Conservation (phyloP, 805 yeast species). For the Metschnikowia matae region DNA sequence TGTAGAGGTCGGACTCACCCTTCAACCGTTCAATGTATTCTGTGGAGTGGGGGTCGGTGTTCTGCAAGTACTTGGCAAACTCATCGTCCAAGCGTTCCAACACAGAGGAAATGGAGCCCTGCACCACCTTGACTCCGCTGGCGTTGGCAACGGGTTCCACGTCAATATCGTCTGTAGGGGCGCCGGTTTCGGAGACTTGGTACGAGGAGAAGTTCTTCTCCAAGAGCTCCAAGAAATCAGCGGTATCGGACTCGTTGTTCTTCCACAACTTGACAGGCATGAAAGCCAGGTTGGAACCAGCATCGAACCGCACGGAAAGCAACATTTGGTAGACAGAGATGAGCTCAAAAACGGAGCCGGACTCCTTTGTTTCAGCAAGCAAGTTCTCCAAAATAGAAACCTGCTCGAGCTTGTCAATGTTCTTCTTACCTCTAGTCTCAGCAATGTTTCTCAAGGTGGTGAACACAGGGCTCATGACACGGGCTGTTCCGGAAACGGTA, state of each 20-base stretch:
- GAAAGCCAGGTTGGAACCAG: slow-evolving; percentile 58
- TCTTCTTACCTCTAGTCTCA: slow-evolving; percentile 94
- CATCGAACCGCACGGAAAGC: slow-evolving; percentile 85
- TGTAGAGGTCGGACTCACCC: slow-evolving; percentile 78
- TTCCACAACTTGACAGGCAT: slow-evolving; percentile 85
- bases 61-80: slow-evolving; percentile 79
- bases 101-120: slow-evolving; percentile 81
- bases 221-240: slow-evolving; percentile 59
- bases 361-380: slow-evolving; percentile 28
- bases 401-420: slow-evolving; percentile 80
- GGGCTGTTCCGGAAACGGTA: slow-evolving; percentile 36
- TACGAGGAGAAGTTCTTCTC: slow-evolving; percentile 56
- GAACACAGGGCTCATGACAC: slow-evolving; percentile 51
- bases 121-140: slow-evolving; percentile 64
- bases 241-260: slow-evolving; percentile 58
- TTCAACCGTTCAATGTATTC: slow-evolving; percentile 88
- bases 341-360: slow-evolving; percentile 59
- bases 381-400: slow-evolving; percentile 65
- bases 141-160: slow-evolving; percentile 56
- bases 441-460: slow-evolving; percentile 66
- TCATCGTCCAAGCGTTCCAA: slow-evolving; percentile 96
- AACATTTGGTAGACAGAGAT: slow-evolving; percentile 76
- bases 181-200: slow-evolving; percentile 74
- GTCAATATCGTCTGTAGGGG: slow-evolving; percentile 65
- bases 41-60: slow-evolving; percentile 90